phyloP scores from a whole-genome alignment of 495 filamentous ascomycete genomes.

The Hypoxylon crocopeplum region DNA sequence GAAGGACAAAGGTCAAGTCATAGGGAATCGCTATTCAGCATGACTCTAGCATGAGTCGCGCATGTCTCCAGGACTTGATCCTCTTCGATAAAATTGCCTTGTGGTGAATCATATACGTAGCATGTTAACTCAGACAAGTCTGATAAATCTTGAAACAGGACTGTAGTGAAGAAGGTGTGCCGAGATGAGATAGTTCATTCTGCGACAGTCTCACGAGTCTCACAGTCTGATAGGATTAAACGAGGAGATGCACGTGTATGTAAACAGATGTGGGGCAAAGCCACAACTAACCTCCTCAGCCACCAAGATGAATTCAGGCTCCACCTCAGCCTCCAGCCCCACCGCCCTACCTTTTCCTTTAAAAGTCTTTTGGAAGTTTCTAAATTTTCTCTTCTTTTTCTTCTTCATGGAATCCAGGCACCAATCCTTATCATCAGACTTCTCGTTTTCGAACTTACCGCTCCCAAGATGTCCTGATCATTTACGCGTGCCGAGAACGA shows the following conservation, averaged over 20 bases:
- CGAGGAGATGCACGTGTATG: background rate
- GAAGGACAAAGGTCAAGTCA: background rate
- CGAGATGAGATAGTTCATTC: constrained; percentile 2
- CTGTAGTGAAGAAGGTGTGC: background rate
- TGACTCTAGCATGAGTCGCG: background rate
- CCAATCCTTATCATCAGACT: constrained; percentile 63
- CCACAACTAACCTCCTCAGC: background rate
- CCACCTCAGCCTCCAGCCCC: no score
- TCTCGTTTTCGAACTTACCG: constrained; percentile 11
- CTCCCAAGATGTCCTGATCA: constrained; percentile 56
- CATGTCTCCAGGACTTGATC: background rate
- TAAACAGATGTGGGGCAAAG: background rate
- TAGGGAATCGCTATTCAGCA: constrained; percentile 15
- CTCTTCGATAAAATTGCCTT: background rate
- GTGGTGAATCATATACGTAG: background rate
- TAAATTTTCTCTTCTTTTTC: background rate
- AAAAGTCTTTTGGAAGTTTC: background rate
- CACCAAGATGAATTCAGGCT: no score
- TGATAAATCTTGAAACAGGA: background rate
- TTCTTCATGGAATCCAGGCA: constrained; percentile 45
- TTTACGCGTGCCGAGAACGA: constrained; percentile 58
- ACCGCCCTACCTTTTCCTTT: no score
- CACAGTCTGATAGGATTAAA: background rate
- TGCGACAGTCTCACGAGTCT: constrained; percentile 16
- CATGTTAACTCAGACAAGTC: background rate